phyloP scores from a whole-genome alignment of 225 moss, liverwort and hornwort species.

The Climacium dendroides region DNA sequence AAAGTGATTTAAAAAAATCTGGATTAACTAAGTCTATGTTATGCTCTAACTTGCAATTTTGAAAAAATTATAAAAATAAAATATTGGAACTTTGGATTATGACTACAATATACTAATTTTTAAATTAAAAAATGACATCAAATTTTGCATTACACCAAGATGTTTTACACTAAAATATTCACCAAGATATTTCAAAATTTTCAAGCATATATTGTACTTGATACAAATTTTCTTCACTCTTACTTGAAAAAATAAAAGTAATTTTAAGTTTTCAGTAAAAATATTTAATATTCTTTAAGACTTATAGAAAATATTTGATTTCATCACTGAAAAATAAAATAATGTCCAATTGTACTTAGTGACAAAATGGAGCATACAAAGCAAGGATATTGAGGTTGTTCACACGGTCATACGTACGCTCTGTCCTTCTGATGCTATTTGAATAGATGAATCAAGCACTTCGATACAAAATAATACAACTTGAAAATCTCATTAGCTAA shows the following conservation, averaged over 20 bases:
- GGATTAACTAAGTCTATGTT: too few relatives aligned
- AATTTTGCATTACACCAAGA: not conserved
- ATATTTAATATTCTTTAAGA: not conserved
- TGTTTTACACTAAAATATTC: not conserved
- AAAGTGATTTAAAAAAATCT: too few relatives aligned
- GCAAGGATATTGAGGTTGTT: not conserved
- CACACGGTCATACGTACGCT: not conserved
- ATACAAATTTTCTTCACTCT: not conserved
- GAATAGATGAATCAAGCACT: not conserved
- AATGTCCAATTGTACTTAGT: too few relatives aligned
- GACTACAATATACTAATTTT: accelerated
- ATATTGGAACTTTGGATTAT: not conserved
- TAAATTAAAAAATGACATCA: accelerated
- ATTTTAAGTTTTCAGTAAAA: not conserved
- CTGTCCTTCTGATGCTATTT: not conserved
- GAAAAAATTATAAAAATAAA: not conserved
- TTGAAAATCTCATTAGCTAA: not conserved
- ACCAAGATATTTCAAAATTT: not conserved
- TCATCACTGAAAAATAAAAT: not conserved
- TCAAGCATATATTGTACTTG: not conserved
- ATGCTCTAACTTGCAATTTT: not conserved
- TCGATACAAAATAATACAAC: not conserved
- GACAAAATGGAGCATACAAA: not conserved
- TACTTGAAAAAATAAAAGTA: not conserved
- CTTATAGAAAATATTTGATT: not conserved